Base-by-base conservation (phyloP, 148 eudicot species). In the Amaranthus palmeri region DNA sequence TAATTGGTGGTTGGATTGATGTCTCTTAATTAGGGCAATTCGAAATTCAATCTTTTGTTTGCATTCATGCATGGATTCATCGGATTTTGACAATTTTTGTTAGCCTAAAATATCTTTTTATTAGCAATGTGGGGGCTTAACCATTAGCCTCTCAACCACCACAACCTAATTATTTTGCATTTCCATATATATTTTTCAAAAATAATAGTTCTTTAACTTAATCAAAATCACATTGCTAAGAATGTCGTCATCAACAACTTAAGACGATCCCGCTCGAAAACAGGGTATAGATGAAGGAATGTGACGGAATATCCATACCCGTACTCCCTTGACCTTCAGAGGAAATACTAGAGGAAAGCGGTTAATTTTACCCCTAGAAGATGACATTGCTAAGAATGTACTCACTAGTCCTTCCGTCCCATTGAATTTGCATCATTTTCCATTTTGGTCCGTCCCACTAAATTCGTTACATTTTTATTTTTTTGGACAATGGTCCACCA, bases 1-100 rank as follows among this genome's bases (percentile, higher is more conserved):
- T 53, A 52, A 53, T 68, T 13, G 60, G 72, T 68, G 72, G 72
- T 68, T 68, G 59, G 13, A 14, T 54, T 68, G 60, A 10, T 68
- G 61, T 43, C 41, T 68, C 72, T 54, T 36, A 14, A 68, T 25
- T 25, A 0, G 61, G 58, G 49, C 61, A 68, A 4, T 54, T 7
- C 12, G 49, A 48, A 13, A 65, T 3, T 9, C 6, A 48, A 8
- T 13, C 49, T 0, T 65, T 65, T 65, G 69, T 65, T 65, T 65
- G 69, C 15, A 65, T 49, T 48, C 69, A 47, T 65, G 62, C 36
- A 25, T 25, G 49, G 25, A 65, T 65, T 48, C 69, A 47, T 65
- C 7, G n/a, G 12, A 65, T 65, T 48, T 65, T 65, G 69, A 65
- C 43, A 17, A 10, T 49, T 18, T 25, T 65, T 65, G 54, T 18